These are phyloP conservation scores for Russula sp. DNA, from an alignment of 768 basidiomycete genomes.

Conservation along the genomic window DNA sequence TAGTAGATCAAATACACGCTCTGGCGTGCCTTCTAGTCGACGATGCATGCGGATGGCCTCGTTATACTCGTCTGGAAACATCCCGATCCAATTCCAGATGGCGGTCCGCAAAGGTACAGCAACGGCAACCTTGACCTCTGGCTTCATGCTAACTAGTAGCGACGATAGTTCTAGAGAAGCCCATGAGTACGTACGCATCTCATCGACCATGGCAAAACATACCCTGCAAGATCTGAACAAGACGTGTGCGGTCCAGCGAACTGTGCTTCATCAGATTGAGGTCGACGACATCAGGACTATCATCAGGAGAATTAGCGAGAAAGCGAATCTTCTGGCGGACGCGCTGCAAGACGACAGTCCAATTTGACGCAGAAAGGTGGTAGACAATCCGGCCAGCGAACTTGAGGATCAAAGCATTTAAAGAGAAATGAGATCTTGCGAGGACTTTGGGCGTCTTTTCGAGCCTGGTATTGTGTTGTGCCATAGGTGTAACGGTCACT, in stretches of 20 bases:
- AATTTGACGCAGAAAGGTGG: constrained; percentile 83
- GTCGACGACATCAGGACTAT: constrained; percentile 62
- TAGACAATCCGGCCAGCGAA: constrained; percentile 76
- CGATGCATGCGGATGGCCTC: constrained; percentile 57
- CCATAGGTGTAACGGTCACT: constrained; percentile 20
- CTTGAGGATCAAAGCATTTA: constrained; percentile 58
- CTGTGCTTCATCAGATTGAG: constrained; percentile 72
- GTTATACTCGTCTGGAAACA: constrained; percentile 71
- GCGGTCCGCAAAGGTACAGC: constrained; percentile 67
- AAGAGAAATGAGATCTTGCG: constrained; percentile 43
- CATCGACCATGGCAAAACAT: constrained; percentile 19
- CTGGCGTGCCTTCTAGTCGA: constrained; percentile 70
- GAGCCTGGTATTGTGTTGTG: constrained; percentile 34
- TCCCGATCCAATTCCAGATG: constrained; percentile 87
- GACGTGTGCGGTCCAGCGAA: constrained; percentile 58
- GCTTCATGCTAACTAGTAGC: constrained; percentile 74
- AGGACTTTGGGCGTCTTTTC: constrained; percentile 59
- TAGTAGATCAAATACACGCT: constrained; percentile 79
- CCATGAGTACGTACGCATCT: neutral
- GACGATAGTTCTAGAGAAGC: constrained; percentile 60
- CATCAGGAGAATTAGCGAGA: constrained; percentile 47
- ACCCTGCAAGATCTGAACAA: constrained; percentile 69
- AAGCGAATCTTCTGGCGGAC: constrained; percentile 62
- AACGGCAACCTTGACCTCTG: constrained; percentile 63
- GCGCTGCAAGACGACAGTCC: constrained; percentile 66